A percentile compares a stretch with the other conserved stretches of the same genome.
Conservation (phyloP, 2,329 filamentous ascomycete species). For the Aspergillus sclerotialis region DNA sequence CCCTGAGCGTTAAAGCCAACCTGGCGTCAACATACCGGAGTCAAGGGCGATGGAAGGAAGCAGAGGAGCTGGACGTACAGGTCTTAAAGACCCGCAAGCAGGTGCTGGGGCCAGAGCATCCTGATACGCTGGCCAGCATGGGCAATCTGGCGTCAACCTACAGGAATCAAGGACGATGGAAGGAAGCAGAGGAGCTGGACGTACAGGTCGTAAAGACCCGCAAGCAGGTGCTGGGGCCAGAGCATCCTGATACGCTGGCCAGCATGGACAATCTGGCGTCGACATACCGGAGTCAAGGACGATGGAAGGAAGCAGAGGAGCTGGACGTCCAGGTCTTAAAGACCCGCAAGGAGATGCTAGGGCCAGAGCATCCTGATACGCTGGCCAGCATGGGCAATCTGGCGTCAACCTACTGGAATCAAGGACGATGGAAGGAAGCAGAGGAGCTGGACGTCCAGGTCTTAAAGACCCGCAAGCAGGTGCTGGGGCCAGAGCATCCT, state of each 20-base stretch:
- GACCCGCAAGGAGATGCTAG: too few species aligned
- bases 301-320: too few species aligned
- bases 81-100: neutral
- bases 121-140: neutral
- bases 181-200: neutral
- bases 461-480: too few species aligned
- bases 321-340: too few species aligned
- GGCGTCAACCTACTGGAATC: too few species aligned
- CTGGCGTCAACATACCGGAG: neutral
- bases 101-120: neutral
- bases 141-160: neutral
- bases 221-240: neutral
- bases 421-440: too few species aligned
- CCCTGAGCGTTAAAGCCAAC: neutral
- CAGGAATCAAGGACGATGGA: neutral
- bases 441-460: too few species aligned
- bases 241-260: conserved; percentile 1
- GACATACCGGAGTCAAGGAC: too few species aligned
- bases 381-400: too few species aligned
- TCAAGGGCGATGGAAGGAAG: neutral
- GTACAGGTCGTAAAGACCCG: neutral
- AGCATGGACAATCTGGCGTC: conserved; percentile 1
- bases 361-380: too few species aligned
- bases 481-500: too few species aligned
- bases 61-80: neutral